Evolutionary conservation across 257 asterid species (phyloP), one percentile per base, ranked within the genome.

Genomic region (Rehmannia glutinosa): DNA sequence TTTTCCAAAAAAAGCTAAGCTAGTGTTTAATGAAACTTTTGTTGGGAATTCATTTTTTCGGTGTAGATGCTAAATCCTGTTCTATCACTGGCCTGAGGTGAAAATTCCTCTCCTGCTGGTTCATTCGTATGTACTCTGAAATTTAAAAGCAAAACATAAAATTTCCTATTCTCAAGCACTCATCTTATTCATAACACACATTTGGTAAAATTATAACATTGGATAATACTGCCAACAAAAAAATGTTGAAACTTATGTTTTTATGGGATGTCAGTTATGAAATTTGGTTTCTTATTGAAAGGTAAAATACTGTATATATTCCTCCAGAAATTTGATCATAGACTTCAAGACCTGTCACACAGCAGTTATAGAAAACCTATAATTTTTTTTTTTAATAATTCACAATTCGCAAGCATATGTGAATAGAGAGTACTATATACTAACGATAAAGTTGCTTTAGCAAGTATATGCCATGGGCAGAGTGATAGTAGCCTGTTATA

Each of bases 381-480:
- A 27, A 10, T 45, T 45, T 12, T 28, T 8, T 59, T 12, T 11
- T 11, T 58, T 11, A 43, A 11, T 23, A 62, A 7, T 49, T 30
- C 35, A n/a, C 8, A 2, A 50, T 21, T 50, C 63, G 24, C 25
- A 12, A 43, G 49, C 65, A 42, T 41, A 27, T 41, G 23, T 24
- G 17, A 36, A 70, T 12, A 19, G 24, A 46, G 45, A 28, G 17
- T 23, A 51, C 55, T 8, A 60, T 8, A 13, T 64, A 15, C 50
- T 42, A 30, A 8, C 12, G 20, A 30, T 21, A 55, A 30, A 20
- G 21, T 10, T 33, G 12, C 51, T 61, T 49, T 51, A 16, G 95
- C 56, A 61, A 43, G 72, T 28, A 45, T 41, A 38, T 64, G 45
- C n/a, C 55, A 12, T 60, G 35, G 35, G 38, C 8, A 21, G 63